phyloP scores from a whole-genome alignment of 2,329 filamentous ascomycete species.

The Leptodontidium sp. region DNA sequence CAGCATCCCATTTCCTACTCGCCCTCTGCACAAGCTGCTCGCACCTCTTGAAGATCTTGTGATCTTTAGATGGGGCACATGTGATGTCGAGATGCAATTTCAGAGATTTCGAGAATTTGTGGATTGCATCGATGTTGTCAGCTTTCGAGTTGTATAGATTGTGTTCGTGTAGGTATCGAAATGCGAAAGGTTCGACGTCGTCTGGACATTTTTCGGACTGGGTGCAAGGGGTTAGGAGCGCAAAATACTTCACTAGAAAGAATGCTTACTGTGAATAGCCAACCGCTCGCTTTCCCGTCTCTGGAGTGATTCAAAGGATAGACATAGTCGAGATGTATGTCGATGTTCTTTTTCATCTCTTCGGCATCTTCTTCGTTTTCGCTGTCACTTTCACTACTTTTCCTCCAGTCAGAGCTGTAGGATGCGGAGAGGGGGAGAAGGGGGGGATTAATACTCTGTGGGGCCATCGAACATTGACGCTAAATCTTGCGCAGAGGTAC shows the following conservation, averaged over 20 bases:
- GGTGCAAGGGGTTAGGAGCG: neutral
- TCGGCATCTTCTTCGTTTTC: neutral
- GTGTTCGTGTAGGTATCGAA: constrained; percentile 15
- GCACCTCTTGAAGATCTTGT: constrained; percentile 12
- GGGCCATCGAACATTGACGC: neutral
- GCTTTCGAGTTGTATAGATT: constrained; percentile 19
- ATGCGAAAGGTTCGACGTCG: constrained; percentile 16
- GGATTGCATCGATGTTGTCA: constrained; percentile 9
- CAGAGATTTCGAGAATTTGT: constrained; percentile 2
- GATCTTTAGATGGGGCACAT: constrained; percentile 8
- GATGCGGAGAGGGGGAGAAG: no score
- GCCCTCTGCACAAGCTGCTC: constrained; percentile 12
- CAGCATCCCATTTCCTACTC: constrained; percentile 10
- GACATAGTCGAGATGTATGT: constrained; percentile 8
- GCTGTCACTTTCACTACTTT: constrained; percentile 9
- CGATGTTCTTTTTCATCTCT: constrained; percentile 10
- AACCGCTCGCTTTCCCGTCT: constrained; percentile 9
- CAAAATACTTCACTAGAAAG: neutral
- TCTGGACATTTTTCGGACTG: constrained; percentile 14
- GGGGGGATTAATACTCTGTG: neutral
- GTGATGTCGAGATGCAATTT: constrained; percentile 1
- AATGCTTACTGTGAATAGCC: constrained; percentile 5
- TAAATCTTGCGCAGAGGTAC: neutral
- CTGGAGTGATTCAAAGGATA: constrained; percentile 7
- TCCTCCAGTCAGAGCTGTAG: neutral